These are phyloP conservation scores for Bipolaris victoriae DNA, from an alignment of 2,329 filamentous ascomycete genomes.

Conservation along the genomic window DNA sequence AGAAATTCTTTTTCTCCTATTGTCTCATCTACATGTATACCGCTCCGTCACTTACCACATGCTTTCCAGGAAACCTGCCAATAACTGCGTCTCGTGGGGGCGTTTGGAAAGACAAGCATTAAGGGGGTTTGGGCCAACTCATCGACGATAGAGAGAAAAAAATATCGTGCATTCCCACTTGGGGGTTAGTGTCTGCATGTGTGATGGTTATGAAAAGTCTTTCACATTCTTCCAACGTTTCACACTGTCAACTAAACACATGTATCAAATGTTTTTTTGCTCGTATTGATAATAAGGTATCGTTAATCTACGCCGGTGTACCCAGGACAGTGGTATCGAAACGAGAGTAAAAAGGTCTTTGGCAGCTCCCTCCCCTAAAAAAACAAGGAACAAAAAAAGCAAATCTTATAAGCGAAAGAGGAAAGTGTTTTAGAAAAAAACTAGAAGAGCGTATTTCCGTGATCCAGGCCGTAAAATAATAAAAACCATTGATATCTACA, in stretches of 20 bases:
- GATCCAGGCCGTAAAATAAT: neutral
- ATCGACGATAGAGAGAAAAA: too few relatives aligned
- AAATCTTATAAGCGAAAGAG: too few relatives aligned
- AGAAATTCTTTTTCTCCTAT: too few relatives aligned
- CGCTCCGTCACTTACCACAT: constrained; percentile 28
- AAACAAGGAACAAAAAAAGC: neutral
- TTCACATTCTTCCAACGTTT: neutral
- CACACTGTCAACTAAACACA: too few relatives aligned
- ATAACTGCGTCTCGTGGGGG: constrained; percentile 3
- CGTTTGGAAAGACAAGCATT: constrained; percentile 12
- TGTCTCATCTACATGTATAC: constrained; percentile 6
- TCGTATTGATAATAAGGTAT: too few relatives aligned
- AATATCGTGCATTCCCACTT: neutral
- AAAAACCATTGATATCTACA: neutral
- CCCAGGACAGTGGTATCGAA: neutral
- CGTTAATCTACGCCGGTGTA: neutral
- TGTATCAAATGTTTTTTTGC: too few relatives aligned
- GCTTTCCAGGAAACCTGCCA: constrained; percentile 24
- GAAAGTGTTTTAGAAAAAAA: too few relatives aligned
- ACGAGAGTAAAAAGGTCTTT: neutral
- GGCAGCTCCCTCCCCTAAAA: neutral
- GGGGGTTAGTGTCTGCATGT: neutral
- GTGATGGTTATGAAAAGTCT: neutral
- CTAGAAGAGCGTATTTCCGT: too few relatives aligned
- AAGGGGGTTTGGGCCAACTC: neutral